Evolutionary conservation across 2,329 filamentous ascomycete species (phyloP).

Genomic region (Botrytis medusae): DNA sequence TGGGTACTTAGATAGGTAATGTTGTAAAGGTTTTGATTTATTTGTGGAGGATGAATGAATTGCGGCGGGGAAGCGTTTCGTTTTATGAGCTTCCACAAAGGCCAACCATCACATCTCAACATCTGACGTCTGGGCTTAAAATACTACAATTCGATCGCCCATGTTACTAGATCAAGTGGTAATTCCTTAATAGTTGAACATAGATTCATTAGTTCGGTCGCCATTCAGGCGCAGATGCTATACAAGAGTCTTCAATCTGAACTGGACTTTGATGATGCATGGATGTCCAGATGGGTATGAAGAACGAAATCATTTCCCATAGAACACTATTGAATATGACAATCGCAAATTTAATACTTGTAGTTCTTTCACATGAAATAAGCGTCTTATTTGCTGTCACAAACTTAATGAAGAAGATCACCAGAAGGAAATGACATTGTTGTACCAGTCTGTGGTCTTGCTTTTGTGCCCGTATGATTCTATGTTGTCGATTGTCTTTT

Average conservation of each 20-base stretch:
- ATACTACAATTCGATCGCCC: not conserved
- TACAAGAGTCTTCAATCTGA: not conserved
- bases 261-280: not conserved
- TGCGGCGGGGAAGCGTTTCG: not conserved
- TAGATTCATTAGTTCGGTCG: no score
- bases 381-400: not conserved
- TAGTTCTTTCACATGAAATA: not conserved
- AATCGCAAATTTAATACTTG: not conserved
- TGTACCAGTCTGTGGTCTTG: slow-evolving; percentile 3
- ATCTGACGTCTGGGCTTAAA: not conserved
- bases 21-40: not conserved
- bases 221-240: not conserved
- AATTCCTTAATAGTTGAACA: not conserved
- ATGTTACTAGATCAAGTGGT: no score
- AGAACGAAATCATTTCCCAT: not conserved
- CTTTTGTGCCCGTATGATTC: slow-evolving; percentile 27
- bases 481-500: slow-evolving; percentile 32
- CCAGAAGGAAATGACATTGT: not conserved
- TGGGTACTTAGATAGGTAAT: not conserved
- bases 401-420: not conserved
- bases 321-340: not conserved
- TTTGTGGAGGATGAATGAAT: not conserved
- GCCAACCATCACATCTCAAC: not conserved
- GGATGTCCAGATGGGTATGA: not conserved
- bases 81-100: slow-evolving; percentile 19